Conservation (phyloP, 2,329 filamentous ascomycete species). For the Colletotrichum zoysiae region DNA sequence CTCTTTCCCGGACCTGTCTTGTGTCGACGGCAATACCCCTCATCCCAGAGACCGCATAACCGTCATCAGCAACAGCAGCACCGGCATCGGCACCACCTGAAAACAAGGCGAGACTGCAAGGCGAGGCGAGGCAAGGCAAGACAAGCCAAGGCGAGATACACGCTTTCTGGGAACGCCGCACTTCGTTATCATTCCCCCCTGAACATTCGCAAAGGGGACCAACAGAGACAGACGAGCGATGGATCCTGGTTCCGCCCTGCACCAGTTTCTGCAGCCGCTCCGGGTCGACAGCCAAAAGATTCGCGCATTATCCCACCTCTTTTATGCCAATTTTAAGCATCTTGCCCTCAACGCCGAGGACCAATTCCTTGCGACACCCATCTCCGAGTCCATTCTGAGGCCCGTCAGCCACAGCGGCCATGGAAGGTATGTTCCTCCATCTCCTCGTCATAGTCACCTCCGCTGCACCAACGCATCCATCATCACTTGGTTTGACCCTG, state of each 20-base stretch:
- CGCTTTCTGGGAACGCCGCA: background rate
- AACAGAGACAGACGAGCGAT: constrained; percentile 14
- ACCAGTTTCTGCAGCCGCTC: constrained; percentile 65
- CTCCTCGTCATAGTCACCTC: background rate
- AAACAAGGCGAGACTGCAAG: constrained; percentile 10
- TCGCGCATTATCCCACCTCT: constrained; percentile 60
- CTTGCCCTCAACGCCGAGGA: constrained; percentile 65
- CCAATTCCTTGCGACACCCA: constrained; percentile 72
- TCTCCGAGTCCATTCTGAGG: constrained; percentile 69
- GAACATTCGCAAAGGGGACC: background rate
- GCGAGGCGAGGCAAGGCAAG: background rate
- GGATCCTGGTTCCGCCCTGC: constrained; percentile 36
- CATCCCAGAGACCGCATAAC: background rate
- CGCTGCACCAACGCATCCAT: background rate
- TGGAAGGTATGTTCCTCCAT: constrained; percentile 60
- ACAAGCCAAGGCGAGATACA: background rate
- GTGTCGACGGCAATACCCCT: background rate
- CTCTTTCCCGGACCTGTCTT: background rate
- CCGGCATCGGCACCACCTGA: background rate
- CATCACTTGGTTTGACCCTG: background rate
- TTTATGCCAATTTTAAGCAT: constrained; percentile 61
- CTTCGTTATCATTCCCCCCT: background rate
- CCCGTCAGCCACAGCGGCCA: constrained; percentile 57
- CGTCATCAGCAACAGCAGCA: background rate
- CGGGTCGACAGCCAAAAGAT: constrained; percentile 61